phyloP scores from a whole-genome alignment of 2,329 filamentous ascomycete species.

The Aspergillus neoniger region DNA sequence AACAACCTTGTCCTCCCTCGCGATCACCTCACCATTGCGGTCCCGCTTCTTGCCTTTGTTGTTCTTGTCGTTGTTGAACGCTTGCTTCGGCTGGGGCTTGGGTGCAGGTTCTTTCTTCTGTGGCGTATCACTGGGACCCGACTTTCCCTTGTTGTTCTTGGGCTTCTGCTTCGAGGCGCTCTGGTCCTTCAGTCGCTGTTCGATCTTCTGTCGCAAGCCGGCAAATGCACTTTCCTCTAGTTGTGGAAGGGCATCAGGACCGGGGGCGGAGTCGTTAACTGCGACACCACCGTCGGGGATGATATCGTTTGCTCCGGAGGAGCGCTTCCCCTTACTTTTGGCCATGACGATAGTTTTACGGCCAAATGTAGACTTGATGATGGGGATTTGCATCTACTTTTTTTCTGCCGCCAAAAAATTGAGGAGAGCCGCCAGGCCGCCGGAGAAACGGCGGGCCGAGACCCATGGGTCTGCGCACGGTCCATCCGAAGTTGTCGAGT shows the following conservation, averaged over 20 bases:
- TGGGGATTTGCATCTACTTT: constrained; percentile 28
- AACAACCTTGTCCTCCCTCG: constrained; percentile 31
- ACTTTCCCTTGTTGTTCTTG: constrained; percentile 31
- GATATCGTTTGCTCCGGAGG: constrained; percentile 29
- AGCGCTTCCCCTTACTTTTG: constrained; percentile 41
- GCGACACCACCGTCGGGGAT: constrained; percentile 19
- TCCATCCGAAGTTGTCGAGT: neutral
- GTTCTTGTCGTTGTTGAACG: constrained; percentile 26
- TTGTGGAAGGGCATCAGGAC: constrained; percentile 32
- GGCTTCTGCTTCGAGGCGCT: constrained; percentile 34
- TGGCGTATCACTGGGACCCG: constrained; percentile 22
- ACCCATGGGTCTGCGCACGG: neutral
- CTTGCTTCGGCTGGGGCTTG: constrained; percentile 23
- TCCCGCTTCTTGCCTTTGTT: constrained; percentile 49
- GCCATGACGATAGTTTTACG: constrained; percentile 34
- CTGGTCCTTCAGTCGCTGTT: constrained; percentile 42
- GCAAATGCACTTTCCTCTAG: constrained; percentile 44
- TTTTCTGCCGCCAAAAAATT: constrained; percentile 37
- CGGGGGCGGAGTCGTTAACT: constrained; percentile 23
- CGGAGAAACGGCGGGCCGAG: constrained; percentile 30
- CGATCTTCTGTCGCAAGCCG: constrained; percentile 45
- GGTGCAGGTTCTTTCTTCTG: constrained; percentile 28
- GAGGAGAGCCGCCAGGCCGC: constrained; percentile 21
- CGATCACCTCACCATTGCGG: constrained; percentile 48
- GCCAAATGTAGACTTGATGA: constrained; percentile 29